A percentile compares a stretch with the other conserved stretches of the same genome.
Conservation (phyloP, 1,284 basidiomycete species). For the Fomitopsis betulina region DNA sequence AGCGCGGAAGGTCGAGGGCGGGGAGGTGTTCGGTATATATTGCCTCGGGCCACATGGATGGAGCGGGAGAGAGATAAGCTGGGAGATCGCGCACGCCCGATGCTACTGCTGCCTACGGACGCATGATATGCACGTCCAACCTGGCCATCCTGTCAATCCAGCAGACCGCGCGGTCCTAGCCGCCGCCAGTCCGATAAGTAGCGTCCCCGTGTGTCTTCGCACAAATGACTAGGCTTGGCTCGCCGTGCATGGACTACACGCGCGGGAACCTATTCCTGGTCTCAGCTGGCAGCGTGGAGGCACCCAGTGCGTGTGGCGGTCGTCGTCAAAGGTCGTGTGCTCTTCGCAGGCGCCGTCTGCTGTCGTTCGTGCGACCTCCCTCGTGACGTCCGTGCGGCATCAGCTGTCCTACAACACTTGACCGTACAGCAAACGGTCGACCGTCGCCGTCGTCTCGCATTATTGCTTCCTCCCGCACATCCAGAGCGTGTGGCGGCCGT, state of each 20-base stretch:
- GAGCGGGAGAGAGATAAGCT: slow-evolving; percentile 6
- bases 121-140: background rate
- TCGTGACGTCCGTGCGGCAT: too few relatives aligned
- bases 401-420: background rate
- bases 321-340: background rate
- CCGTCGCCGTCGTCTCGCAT: background rate
- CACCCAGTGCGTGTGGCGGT: background rate
- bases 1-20: background rate
- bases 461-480: background rate
- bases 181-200: background rate
- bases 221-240: background rate
- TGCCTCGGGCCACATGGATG: background rate
- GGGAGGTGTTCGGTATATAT: background rate
- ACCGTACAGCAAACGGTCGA: background rate
- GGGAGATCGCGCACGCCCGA: slow-evolving; percentile 4
- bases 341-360: background rate
- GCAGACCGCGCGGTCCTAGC: background rate
- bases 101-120: background rate
- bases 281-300: slow-evolving; percentile 1
- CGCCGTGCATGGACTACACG: background rate
- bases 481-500: background rate
- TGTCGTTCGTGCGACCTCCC: background rate
- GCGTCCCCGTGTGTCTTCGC: background rate
- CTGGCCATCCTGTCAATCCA: background rate
- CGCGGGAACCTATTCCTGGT: slow-evolving; percentile 2